A percentile compares a stretch with the other conserved stretches of the same genome.
Evolutionary conservation across 306 rosid species (phyloP).

Genomic region (Cicer cuneatum): DNA sequence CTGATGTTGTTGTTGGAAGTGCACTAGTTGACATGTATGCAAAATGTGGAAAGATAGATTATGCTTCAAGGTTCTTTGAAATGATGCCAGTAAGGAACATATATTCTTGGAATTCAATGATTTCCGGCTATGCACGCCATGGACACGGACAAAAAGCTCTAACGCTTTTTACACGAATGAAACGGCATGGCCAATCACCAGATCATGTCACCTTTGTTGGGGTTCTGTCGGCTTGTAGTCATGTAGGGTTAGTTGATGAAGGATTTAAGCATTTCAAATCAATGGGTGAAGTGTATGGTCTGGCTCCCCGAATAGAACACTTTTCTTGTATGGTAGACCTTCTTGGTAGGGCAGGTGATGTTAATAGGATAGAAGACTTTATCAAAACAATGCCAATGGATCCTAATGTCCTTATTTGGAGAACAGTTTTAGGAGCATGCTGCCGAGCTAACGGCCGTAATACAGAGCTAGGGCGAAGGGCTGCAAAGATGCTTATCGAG

Average conservation of each 20-base stretch:
- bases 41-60: conserved; percentile 87
- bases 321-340: conserved; percentile 94
- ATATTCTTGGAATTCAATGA: conserved; percentile 95
- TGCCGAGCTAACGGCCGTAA: conserved; percentile 67
- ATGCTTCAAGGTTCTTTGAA: conserved; percentile 86
- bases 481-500: conserved; percentile 76
- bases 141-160: conserved; percentile 79
- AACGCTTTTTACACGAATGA: conserved; percentile 73
- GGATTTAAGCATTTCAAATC: conserved; percentile 75
- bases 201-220: conserved; percentile 96
- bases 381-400: conserved; percentile 74
- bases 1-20: conserved; percentile 87
- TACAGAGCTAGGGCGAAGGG: conserved; percentile 74
- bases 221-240: conserved; percentile 91
- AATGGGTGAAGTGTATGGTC: conserved; percentile 62
- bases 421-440: conserved; percentile 90
- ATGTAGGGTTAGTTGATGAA: conserved; percentile 81
- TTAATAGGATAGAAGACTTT: conserved; percentile 70
- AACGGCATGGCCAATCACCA: conserved; percentile 64
- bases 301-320: conserved; percentile 82
- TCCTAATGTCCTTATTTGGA: conserved; percentile 87
- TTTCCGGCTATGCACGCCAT: conserved; percentile 89
- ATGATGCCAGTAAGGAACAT: conserved; percentile 75
- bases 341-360: conserved; percentile 81
- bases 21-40: conserved; percentile 91